phyloP scores from a whole-genome alignment of 1,284 basidiomycete genomes.

The Malassezia psittaci region DNA sequence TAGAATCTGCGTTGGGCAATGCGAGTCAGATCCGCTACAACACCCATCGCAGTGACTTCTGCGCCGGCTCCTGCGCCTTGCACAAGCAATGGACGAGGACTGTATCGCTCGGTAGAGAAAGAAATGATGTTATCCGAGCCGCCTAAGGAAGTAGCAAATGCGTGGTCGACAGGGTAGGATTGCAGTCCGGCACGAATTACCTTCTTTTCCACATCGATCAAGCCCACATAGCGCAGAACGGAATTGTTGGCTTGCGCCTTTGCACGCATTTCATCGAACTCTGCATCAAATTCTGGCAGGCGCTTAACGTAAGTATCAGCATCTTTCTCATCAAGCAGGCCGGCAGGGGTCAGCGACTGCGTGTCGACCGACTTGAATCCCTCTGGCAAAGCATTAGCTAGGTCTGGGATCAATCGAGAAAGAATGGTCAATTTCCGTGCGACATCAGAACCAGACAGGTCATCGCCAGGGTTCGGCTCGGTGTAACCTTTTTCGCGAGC shows the following conservation, averaged over 20 bases:
- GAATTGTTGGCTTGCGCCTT: constrained; percentile 67
- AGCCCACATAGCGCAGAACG: constrained; percentile 86
- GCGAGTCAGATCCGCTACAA: constrained; percentile 61
- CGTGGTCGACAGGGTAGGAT: constrained; percentile 78
- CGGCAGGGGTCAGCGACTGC: constrained; percentile 70
- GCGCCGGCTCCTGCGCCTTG: constrained; percentile 94
- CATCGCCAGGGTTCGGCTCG: constrained; percentile 95
- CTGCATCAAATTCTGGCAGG: constrained; percentile 71
- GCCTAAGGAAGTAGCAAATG: constrained; percentile 85
- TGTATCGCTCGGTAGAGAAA: constrained; percentile 79
- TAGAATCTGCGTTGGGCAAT: constrained; percentile 43
- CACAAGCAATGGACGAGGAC: constrained; percentile 63
- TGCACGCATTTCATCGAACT: constrained; percentile 65
- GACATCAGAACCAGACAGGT: constrained; percentile 90
- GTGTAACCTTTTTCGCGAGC: constrained; percentile 93
- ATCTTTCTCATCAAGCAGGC: constrained; percentile 56
- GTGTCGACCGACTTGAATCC: constrained; percentile 74
- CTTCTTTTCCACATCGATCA: constrained; percentile 69
- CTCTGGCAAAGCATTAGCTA: constrained; percentile 51
- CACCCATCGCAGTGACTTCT: constrained; percentile 95
- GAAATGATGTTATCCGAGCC: constrained; percentile 97
- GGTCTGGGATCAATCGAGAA: constrained; percentile 54
- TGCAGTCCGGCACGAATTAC: constrained; percentile 76
- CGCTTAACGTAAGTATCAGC: constrained; percentile 63
- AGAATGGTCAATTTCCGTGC: constrained; percentile 94